phyloP scores from a whole-genome alignment of 805 yeast genomes.

The Saturnispora besseyi region DNA sequence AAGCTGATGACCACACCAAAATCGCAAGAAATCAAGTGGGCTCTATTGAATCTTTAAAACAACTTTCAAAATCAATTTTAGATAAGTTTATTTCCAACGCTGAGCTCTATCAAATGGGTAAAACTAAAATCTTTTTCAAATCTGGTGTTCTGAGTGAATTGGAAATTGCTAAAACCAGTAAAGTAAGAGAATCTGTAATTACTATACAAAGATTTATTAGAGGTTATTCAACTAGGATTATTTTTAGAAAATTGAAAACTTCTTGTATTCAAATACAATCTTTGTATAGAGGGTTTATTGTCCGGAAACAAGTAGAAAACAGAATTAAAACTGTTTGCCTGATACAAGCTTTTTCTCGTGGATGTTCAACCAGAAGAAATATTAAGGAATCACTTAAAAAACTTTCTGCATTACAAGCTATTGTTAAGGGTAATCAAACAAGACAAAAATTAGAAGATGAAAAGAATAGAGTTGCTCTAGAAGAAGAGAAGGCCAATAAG shows the following conservation, averaged over 20 bases:
- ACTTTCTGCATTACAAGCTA: conserved; percentile 35
- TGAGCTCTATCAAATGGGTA: conserved; percentile 76
- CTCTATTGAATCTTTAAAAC: conserved; percentile 43
- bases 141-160: conserved; percentile 93
- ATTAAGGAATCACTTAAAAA: conserved; percentile 28
- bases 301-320: conserved; percentile 41
- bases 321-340: conserved; percentile 41
- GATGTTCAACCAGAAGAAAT: conserved; percentile 37
- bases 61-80: conserved; percentile 61
- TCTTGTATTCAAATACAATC: conserved; percentile 56
- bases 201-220: conserved; percentile 77
- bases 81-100: conserved; percentile 51
- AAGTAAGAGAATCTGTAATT: conserved; percentile 69
- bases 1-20: conserved; percentile 55
- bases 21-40: conserved; percentile 46
- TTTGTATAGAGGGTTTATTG: conserved; percentile 48
- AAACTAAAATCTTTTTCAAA: conserved; percentile 87
- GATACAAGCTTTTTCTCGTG: conserved; percentile 45
- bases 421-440: conserved; percentile 39
- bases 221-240: conserved; percentile 49
- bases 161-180: conserved; percentile 75
- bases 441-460: conserved; percentile 49
- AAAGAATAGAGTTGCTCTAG: conserved; percentile 79
- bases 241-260: conserved; percentile 43
- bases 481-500: conserved; percentile 29